Evolutionary conservation across 2,329 filamentous ascomycete genomes (phyloP).

Genomic region (Penicillium sp.): DNA sequence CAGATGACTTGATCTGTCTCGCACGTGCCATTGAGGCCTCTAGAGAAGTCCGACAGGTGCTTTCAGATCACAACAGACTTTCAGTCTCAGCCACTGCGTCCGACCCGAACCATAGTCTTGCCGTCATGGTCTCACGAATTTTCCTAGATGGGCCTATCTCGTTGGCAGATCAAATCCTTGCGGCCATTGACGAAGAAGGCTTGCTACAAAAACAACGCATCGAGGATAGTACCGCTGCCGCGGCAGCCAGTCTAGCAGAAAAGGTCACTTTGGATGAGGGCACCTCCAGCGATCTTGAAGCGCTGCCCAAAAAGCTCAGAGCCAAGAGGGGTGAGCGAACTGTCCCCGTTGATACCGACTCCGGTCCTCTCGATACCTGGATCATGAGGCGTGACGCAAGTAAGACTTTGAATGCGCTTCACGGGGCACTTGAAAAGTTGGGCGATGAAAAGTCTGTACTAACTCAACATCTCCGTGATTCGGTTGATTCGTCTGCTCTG

Average conservation of each 20-base stretch:
- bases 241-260: conserved; percentile 71
- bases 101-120: conserved; percentile 26
- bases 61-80: conserved; percentile 24
- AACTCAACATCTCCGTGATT: conserved; percentile 59
- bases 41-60: conserved; percentile 56
- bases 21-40: conserved; percentile 78
- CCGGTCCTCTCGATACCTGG: conserved; percentile 54
- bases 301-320: conserved; percentile 54
- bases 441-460: conserved; percentile 61
- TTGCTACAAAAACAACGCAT: conserved; percentile 75
- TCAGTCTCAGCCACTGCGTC: not conserved
- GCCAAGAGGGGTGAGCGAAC: conserved; percentile 29
- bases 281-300: conserved; percentile 54
- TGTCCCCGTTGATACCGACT: conserved; percentile 36
- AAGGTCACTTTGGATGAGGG: conserved; percentile 68
- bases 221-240: conserved; percentile 68
- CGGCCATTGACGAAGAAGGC: conserved; percentile 89
- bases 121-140: conserved; percentile 33
- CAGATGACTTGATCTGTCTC: conserved; percentile 83
- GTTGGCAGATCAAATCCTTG: conserved; percentile 69
- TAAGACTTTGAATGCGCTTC: conserved; percentile 62
- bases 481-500: conserved; percentile 63
- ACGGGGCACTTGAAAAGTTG: conserved; percentile 64
- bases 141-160: conserved; percentile 62
- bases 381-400: conserved; percentile 69